Evolutionary conservation across 163 green algal species (phyloP), one percentile per base, ranked within the genome.

Genomic region (Scenedesmus sp.): DNA sequence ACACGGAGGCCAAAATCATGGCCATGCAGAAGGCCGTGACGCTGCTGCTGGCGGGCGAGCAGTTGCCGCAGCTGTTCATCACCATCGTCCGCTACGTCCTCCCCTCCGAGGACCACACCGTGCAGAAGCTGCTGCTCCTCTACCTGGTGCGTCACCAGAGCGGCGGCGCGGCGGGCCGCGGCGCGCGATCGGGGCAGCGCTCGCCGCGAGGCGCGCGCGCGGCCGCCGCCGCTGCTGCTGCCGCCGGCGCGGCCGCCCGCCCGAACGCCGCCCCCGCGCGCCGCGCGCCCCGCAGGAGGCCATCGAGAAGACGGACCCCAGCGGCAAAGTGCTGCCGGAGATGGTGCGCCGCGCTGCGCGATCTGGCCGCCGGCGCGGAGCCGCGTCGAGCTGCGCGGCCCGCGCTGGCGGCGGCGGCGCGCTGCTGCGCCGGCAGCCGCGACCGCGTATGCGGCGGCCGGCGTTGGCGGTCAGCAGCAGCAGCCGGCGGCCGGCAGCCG

Each of bases 31-130:
- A 97, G 76, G 94, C 94, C 0, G 93, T 99, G 66, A 94, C 91
- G 48, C 91, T 97, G 80, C 85, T 99, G 78, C 80, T 99, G 14
- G 95, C 94, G 57, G 96, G 96, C 7, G 97, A 99, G 88, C 91
- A 97, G 85, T 84, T 99, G 48, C 95, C 96, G 4, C 84, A 90
- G 31, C 89, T 99, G 11, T 99, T 99, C 90, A 99, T 99, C 79
- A 98, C 97, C 18, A 98, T 99, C 63, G 95, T 99, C 31, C 92
- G 97, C 69, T 99, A 99, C 76, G 97, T 99, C n/a, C 87, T 99
- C 54, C 95, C 97, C 13, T 96, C 88, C 9, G 95, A 99, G 81
- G 96, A 99, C 86, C 95, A 99, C 82, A 94, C 90, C n/a, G 89
- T 99, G 36, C 97, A 99, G 81, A 99, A 99, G 86, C 91, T 99